Percentiles rank a stretch among this genome's conserved stretches.
Conservation (phyloP, 768 basidiomycete genomes). For the Pulveroboletus sp. region DNA sequence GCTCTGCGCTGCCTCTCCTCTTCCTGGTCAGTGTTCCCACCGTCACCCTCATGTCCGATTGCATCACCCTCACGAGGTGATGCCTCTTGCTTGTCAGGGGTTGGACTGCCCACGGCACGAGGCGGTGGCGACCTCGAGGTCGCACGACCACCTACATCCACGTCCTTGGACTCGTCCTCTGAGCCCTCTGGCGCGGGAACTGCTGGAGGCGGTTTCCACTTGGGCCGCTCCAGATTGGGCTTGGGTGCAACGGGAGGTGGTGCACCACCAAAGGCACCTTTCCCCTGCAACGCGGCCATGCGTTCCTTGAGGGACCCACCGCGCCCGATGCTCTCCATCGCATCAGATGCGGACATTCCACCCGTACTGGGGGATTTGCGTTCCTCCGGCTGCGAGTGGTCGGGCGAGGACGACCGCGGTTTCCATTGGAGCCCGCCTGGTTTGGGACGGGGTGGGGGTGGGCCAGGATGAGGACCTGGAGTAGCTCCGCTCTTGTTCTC, state of each 20-base stretch:
- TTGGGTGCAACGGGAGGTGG: conserved; percentile 46
- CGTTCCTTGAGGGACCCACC: conserved; percentile 84
- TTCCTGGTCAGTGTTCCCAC: conserved; percentile 45
- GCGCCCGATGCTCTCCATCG: conserved; percentile 77
- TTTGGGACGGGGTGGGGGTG: conserved; percentile 42
- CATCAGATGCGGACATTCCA: conserved; percentile 81
- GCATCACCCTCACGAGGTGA: conserved; percentile 27
- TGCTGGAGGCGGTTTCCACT: conserved; percentile 80
- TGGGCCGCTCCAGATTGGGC: conserved; percentile 61
- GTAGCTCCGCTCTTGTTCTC: conserved; percentile 48
- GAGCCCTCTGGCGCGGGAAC: conserved; percentile 35
- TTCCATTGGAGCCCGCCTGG: conserved; percentile 70
- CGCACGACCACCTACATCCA: conserved; percentile 20
- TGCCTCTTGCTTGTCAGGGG: conserved; percentile 10
- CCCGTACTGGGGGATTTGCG: conserved; percentile 25
- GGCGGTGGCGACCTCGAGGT: conserved; percentile 35
- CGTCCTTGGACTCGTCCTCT: conserved; percentile 40
- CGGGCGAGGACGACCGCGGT: conserved; percentile 48
- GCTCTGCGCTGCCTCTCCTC: conserved; percentile 78
- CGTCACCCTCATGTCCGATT: conserved; percentile 18
- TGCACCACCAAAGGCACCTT: conserved; percentile 66
- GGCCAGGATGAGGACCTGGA: conserved; percentile 27
- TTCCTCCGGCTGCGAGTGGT: conserved; percentile 12
- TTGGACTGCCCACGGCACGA: conserved; percentile 14
- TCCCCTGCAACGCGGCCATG: conserved; percentile 90